Percentiles rank a stretch among this genome's conserved stretches.
phyloP scores from a whole-genome alignment of 1,139 yeast species.

The Hemisphaericaspora xylofermentans region DNA sequence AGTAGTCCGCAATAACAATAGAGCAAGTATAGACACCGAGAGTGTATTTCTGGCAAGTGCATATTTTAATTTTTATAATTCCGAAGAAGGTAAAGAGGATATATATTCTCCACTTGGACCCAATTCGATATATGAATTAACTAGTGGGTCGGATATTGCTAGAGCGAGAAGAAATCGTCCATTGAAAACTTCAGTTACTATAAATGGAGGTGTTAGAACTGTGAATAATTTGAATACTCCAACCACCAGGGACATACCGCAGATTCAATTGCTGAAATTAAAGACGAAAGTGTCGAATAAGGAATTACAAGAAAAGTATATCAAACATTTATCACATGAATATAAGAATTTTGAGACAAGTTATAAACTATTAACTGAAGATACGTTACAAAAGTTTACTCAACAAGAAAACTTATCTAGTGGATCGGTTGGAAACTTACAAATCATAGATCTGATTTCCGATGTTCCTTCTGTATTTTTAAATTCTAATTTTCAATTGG shows the following conservation, averaged over 20 bases:
- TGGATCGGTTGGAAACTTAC: constrained; percentile 14
- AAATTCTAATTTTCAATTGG: constrained; percentile 69
- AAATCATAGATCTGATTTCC: constrained; percentile 21
- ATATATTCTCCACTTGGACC: constrained; percentile 67
- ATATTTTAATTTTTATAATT: constrained; percentile 26
- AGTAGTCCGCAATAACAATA: constrained; percentile 19
- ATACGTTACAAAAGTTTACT: constrained; percentile 44
- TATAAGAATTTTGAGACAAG: constrained; percentile 55
- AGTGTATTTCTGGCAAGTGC: constrained; percentile 34
- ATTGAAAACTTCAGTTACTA: constrained; percentile 33
- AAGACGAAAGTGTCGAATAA: constrained; percentile 50
- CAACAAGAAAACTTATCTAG: constrained; percentile 14
- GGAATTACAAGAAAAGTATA: constrained; percentile 46
- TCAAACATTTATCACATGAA: constrained; percentile 47
- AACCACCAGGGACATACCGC: constrained; percentile 81
- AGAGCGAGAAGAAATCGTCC: constrained; percentile 34
- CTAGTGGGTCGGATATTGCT: constrained; percentile 56
- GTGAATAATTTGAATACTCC: constrained; percentile 61
- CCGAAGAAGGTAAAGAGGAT: constrained; percentile 20
- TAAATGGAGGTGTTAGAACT: constrained; percentile 43
- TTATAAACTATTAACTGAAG: constrained; percentile 48
- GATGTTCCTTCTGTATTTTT: constrained; percentile 69
- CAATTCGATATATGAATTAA: constrained; percentile 73
- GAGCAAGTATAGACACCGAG: constrained; percentile 37
- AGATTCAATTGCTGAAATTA: constrained; percentile 63